Conservation (phyloP, 1,284 basidiomycete species). For the Microbotryum saponariae region DNA sequence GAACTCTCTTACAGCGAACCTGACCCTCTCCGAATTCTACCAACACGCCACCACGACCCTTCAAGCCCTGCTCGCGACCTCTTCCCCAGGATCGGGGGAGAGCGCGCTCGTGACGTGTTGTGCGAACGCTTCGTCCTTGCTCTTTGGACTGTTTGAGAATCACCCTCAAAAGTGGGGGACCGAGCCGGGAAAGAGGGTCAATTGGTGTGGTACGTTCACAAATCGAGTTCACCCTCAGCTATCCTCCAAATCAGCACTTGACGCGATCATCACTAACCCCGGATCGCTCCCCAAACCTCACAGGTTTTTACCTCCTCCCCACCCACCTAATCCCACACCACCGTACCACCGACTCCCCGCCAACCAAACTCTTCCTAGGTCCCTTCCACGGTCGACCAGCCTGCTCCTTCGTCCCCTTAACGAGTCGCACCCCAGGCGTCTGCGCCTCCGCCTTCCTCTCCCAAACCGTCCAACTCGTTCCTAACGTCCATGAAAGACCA, state of each 20-base stretch:
- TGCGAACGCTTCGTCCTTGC: slow-evolving; percentile 20
- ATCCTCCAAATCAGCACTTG: background rate
- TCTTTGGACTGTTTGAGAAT: slow-evolving; percentile 30
- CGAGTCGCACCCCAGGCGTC: slow-evolving; percentile 37
- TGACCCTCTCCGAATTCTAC: slow-evolving; percentile 40
- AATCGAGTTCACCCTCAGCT: background rate
- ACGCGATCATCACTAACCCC: background rate
- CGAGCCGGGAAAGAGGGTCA: slow-evolving; percentile 18
- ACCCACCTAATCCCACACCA: slow-evolving; percentile 36
- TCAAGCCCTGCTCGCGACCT: slow-evolving; percentile 34
- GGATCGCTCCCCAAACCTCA: background rate
- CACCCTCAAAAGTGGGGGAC: slow-evolving; percentile 12
- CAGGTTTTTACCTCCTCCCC: slow-evolving; percentile 44
- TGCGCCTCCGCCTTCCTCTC: slow-evolving; percentile 41
- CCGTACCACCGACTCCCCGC: slow-evolving; percentile 3
- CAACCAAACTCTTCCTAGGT: slow-evolving; percentile 38
- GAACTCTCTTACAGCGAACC: slow-evolving; percentile 9
- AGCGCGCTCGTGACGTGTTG: slow-evolving; percentile 17
- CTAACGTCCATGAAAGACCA: slow-evolving; percentile 39
- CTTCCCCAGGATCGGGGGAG: slow-evolving; percentile 3
- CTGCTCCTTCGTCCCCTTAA: slow-evolving; percentile 36
- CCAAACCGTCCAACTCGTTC: slow-evolving; percentile 37
- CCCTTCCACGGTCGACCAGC: slow-evolving; percentile 44
- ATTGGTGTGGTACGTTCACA: slow-evolving; percentile 23
- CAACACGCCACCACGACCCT: slow-evolving; percentile 38